A percentile compares a stretch with the other conserved stretches of the same genome.
phyloP scores from a whole-genome alignment of 1,284 basidiomycete species.

The Naganishia sp. region DNA sequence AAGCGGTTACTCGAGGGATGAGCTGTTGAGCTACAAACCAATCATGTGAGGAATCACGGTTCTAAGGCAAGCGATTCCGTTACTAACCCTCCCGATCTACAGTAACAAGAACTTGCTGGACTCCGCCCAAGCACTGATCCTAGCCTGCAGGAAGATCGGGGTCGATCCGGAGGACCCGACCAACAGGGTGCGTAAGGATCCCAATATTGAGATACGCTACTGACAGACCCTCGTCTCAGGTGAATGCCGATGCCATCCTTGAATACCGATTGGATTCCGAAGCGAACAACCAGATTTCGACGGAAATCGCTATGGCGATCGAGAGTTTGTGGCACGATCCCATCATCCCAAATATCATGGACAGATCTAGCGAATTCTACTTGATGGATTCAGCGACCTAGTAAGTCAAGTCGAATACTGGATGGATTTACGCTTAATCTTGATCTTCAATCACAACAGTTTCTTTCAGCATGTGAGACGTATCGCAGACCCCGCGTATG shows the following conservation, averaged over 20 bases:
- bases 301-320: conserved; percentile 71
- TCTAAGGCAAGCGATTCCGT: background rate
- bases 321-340: conserved; percentile 87
- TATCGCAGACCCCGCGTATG: conserved; percentile 75
- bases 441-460: conserved; percentile 53
- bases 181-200: conserved; percentile 64
- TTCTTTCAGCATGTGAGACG: conserved; percentile 85
- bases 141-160: conserved; percentile 86
- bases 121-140: conserved; percentile 82
- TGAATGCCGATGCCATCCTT: conserved; percentile 56
- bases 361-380: conserved; percentile 86
- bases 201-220: background rate
- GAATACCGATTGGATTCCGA: conserved; percentile 57
- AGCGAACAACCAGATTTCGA: conserved; percentile 49
- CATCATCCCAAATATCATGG: conserved; percentile 81
- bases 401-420: conserved; percentile 58
- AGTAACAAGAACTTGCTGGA: conserved; percentile 71
- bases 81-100: conserved; percentile 2
- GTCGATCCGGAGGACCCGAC: conserved; percentile 75
- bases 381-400: conserved; percentile 94
- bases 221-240: conserved; percentile 37
- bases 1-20: conserved; percentile 80
- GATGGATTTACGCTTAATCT: background rate
- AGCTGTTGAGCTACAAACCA: conserved; percentile 75
- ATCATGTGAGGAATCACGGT: conserved; percentile 60